Base-by-base conservation (phyloP, 257 asterid genomes). In the Penstemon newberryi region DNA sequence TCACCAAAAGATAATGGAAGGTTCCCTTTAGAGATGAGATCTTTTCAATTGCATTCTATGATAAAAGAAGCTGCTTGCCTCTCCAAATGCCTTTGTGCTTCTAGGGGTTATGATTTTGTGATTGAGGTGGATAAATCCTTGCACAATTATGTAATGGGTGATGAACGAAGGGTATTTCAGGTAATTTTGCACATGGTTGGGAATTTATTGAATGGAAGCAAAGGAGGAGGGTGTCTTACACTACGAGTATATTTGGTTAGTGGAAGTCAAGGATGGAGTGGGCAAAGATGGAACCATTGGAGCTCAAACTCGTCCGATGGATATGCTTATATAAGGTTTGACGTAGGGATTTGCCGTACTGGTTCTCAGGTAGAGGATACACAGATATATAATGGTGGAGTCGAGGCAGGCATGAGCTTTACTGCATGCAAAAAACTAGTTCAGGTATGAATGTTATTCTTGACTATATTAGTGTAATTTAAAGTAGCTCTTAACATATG, bases 171-270 rank as follows among this genome's bases (percentile, higher is more conserved):
- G 60, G 83, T 91, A 42, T 86, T 90, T 75, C 97, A 90, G 82
- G 96, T 89, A 12, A 71, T 93, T 72, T 70, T 93, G 71, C 96
- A 93, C 80, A 87, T 93, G 94, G 88, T 93, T 6, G 89, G 99
- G 63, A 89, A 77, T 79, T 73, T 87, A 33, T 75, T 93, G 71
- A 83, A 79, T 61, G 83, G 82, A 56, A 84, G 80, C 71, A 79
- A 71, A 53, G 88, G 83, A 65, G 83, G 87, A 40, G 94, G 96
- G 8, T 61, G 75, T 74, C 82, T 94, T 60, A 75, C 78, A 7
- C 74, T 91, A 56, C 83, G 83, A 47, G 95, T 81, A 46, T 75
- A 74, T 70, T 71, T 82, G 4, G 90, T 76, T 37, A 77, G 81
- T 72, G 75, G 81, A 59, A 85, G 85, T 82, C 87, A 76, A 65